These are phyloP conservation scores for Trematosphaeria pertusa DNA, from an alignment of 2,329 filamentous ascomycete species.

Conservation along the genomic window DNA sequence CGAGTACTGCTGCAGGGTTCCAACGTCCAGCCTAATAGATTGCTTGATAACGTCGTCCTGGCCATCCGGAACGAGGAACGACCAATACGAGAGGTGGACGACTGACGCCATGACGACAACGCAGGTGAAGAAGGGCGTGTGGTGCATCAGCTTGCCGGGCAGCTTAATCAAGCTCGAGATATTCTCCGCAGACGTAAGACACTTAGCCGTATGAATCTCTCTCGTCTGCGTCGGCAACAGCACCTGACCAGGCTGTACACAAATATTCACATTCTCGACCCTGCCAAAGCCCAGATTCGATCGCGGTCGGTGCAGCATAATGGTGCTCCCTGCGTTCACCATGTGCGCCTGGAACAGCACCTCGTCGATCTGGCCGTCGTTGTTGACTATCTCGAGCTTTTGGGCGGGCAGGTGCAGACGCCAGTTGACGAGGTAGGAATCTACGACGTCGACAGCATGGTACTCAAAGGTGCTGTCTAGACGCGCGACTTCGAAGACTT, in stretches of 20 bases:
- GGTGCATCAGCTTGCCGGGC: constrained; percentile 72
- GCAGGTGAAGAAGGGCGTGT: constrained; percentile 61
- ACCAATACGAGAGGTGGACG: constrained; percentile 72
- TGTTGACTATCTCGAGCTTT: constrained; percentile 73
- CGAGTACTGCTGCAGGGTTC: constrained; percentile 72
- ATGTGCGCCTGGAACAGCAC: constrained; percentile 92
- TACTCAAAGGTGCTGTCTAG: constrained; percentile 47
- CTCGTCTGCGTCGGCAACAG: constrained; percentile 59
- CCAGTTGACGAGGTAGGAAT: constrained; percentile 75
- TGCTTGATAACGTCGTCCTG: constrained; percentile 74
- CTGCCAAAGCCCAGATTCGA: constrained; percentile 46
- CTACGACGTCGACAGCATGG: constrained; percentile 61
- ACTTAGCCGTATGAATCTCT: constrained; percentile 78
- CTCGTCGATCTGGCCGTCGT: constrained; percentile 76
- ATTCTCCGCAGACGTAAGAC: constrained; percentile 77
- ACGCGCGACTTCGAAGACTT: constrained; percentile 66
- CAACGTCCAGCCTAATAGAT: constrained; percentile 79
- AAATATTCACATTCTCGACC: constrained; percentile 62
- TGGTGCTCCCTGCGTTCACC: constrained; percentile 60
- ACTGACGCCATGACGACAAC: constrained; percentile 50
- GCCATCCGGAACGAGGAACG: constrained; percentile 55
- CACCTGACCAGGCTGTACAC: constrained; percentile 64
- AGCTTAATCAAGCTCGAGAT: constrained; percentile 79
- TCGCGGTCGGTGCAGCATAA: constrained; percentile 54
- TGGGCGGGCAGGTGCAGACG: constrained; percentile 75